Evolutionary conservation across 768 basidiomycete species (phyloP), one percentile per base, ranked within the genome.

Genomic region (Amanita rubescens): DNA sequence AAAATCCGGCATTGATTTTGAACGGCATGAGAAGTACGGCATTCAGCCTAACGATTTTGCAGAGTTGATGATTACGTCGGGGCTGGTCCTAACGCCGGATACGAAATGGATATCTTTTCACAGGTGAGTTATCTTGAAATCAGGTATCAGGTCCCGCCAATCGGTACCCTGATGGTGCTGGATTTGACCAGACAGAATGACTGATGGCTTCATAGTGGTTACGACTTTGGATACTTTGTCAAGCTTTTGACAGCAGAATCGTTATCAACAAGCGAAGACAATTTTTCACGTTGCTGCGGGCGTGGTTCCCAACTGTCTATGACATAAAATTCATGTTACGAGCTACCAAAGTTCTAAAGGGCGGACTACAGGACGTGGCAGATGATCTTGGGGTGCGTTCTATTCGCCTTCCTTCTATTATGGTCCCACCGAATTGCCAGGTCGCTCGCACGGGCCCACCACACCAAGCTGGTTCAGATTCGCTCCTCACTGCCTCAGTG

Each of bases 261-360:
- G 42, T 71, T 98, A 55, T 96, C 96, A 8, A 83, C 85, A 17
- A 83, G 83, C 22, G 96, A 99, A 71, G 87, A 89, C 57, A 78
- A 80, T 5, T 98, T 98, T 96, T 97, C 66, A 82, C 89, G 43
- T 80, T 87, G 43, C 76, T 98, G 27, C 78, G 73, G 55, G 85
- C 81, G 58, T 98, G 96, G 95, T 98, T 99, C 69, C 95, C 95
- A 0, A 85, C 83, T 41, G 85, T 96, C 42, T 98, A 96, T 68
- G 96, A 99, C 69, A 93, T 98, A 77, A 99, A 97, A 70, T 93
- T 87, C 69, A 81, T 99, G 69, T 93, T 95, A 84, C 84, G 91
- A 60, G 81, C 79, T 57, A 87, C 83, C 55, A 94, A 94, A 68
- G 77, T 87, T 51, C 77, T 89, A 58, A 90, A 94, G 64, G 94